Evolutionary conservation across 225 moss, liverwort and hornwort species (phyloP).

Genomic region (Physcomitrium patens): DNA sequence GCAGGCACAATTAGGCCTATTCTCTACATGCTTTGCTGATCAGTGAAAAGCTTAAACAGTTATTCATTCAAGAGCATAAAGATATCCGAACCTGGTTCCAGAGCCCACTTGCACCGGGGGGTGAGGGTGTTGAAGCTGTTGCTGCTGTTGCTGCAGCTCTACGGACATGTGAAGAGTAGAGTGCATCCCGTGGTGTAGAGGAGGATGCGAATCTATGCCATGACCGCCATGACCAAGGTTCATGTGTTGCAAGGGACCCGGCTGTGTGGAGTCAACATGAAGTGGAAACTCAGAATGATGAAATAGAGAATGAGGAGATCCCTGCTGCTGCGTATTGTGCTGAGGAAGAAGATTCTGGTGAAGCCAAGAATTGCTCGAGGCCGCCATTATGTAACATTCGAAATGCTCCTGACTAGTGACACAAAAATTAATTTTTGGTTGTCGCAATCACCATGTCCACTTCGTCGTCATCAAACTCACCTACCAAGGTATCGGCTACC

Average conservation of each 20-base stretch:
- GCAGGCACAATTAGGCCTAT: too few relatives aligned
- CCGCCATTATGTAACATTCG: conserved; percentile 65
- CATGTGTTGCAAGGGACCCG: conserved; percentile 55
- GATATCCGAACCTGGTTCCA: conserved; percentile 62
- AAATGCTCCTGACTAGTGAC: conserved; percentile 39
- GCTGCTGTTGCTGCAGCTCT: conserved; percentile 55
- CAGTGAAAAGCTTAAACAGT: too few relatives aligned
- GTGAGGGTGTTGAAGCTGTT: conserved; percentile 23
- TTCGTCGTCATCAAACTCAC: conserved; percentile 12
- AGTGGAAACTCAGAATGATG: conserved; percentile 65
- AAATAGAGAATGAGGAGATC: conserved; percentile 63
- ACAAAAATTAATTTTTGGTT: conserved; percentile 33
- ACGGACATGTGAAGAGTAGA: conserved; percentile 66
- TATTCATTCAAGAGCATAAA: conserved; percentile 8
- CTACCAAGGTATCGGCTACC: conserved; percentile 7
- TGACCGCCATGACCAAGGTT: conserved; percentile 56
- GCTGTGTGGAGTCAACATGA: conserved; percentile 50
- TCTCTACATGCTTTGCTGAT: too few relatives aligned
- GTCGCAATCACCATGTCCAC: conserved; percentile 35
- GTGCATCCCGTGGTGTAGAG: conserved; percentile 64
- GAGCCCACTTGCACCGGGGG: conserved; percentile 46
- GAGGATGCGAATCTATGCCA: conserved; percentile 61
- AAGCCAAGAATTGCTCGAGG: conserved; percentile 94
- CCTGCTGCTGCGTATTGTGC: conserved; percentile 66
- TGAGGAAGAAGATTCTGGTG: conserved; percentile 68